Percentiles rank a stretch among this genome's conserved stretches.
Conservation (phyloP, 148 eudicot species). For the Rhododendron vialii region DNA sequence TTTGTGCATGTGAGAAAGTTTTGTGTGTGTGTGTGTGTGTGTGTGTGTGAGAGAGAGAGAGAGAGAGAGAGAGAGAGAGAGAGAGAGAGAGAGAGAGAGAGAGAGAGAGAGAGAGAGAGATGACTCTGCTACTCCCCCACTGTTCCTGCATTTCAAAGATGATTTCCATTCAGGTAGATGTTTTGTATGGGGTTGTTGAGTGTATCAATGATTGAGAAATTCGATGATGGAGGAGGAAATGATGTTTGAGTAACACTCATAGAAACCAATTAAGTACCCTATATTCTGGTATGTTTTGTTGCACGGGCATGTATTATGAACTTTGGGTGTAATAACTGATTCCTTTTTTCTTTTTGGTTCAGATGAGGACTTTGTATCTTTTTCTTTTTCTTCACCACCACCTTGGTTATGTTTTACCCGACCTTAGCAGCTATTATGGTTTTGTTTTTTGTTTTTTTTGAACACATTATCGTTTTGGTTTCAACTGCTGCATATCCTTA, state of each 20-base stretch:
- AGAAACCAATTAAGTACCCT: background rate
- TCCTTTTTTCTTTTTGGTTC: background rate
- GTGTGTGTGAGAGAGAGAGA: no score
- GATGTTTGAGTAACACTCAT: background rate
- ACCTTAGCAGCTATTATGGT: slow-evolving; percentile 1
- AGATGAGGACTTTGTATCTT: background rate
- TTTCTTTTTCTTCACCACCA: slow-evolving; percentile 3
- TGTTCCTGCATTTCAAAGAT: background rate
- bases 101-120: background rate
- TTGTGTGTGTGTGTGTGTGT: background rate
- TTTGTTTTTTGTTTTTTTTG: background rate
- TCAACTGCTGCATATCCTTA: background rate
- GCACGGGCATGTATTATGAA: background rate
- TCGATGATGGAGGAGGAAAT: background rate
- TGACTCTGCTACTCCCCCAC: background rate
- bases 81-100: background rate
- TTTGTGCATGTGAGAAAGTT: background rate
- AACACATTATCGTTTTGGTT: background rate
- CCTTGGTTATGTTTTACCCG: background rate
- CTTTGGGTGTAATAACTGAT: background rate
- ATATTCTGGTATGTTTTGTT: background rate
- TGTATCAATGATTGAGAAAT: background rate
- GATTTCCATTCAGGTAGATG: background rate
- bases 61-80: background rate
- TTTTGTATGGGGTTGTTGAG: background rate